Evolutionary conservation across 345 rosid species (phyloP).

Genomic region (Eucalyptus tenuipes): DNA sequence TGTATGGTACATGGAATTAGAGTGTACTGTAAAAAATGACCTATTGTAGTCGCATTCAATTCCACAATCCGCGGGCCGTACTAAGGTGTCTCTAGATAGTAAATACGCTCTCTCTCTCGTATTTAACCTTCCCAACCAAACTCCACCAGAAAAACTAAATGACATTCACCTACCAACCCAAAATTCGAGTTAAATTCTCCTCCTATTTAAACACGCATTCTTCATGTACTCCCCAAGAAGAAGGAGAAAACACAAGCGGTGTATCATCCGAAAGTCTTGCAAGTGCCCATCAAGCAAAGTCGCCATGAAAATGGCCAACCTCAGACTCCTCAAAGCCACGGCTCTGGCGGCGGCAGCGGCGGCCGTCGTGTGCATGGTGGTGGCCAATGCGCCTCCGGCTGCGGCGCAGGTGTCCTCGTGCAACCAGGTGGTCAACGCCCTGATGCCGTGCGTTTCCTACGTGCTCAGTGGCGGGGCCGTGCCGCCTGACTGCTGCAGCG

Average conservation of each 20-base stretch:
- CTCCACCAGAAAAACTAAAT: neutral
- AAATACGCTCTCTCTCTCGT: neutral
- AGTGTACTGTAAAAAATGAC: neutral
- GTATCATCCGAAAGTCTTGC: neutral
- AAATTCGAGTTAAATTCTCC: neutral
- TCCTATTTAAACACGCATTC: neutral
- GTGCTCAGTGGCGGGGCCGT: neutral
- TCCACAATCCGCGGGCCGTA: neutral
- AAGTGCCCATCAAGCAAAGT: neutral
- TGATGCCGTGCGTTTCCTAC: neutral
- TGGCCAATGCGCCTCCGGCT: neutral
- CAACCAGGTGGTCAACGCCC: neutral
- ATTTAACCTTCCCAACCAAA: neutral
- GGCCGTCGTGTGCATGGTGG: neutral
- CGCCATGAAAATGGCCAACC: neutral
- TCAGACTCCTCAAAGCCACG: neutral
- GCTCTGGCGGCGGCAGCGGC: neutral
- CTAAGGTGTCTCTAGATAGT: rapidly evolving
- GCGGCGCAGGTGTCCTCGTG: neutral
- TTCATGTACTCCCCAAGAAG: neutral
- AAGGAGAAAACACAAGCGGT: neutral
- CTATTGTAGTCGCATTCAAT: neutral
- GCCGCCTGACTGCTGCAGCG: neutral
- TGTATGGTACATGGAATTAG: neutral
- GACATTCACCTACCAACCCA: neutral